Evolutionary conservation across 345 rosid species (phyloP), one percentile per base, ranked within the genome.

Genomic region (Carallia brachiata): DNA sequence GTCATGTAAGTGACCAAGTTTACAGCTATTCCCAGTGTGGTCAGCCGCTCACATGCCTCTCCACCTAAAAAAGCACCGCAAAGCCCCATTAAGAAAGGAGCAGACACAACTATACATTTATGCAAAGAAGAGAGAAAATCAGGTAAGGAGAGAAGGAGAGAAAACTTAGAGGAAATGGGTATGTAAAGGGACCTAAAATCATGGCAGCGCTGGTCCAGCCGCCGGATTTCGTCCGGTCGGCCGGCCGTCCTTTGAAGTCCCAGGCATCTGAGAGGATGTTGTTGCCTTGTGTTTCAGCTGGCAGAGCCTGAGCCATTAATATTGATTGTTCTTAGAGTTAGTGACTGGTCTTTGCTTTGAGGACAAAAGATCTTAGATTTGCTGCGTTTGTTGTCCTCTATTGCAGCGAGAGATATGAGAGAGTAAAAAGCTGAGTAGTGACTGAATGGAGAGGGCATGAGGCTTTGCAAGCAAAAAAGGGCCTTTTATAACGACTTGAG

Each of bases 121-220:
- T 44, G 3, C 13, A 44, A 12, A 12, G 60, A 56, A 13, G 7
- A 31, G 34, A 9, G 34, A 9, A 44, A 34, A 6, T 7, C 19
- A 52, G 2, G 50, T 32, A 56, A 32, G 6, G 18, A 28, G 65
- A 44, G 63, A 30, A 6, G 37, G 19, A 9, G 5, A 37, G 53
- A 40, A 31, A n/a, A 64, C 50, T 44, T 15, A 44, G 50, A 44
- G 50, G 50, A 44, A 44, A 44, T 44, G 0, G 50, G 37, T 65
- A 66, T 69, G 55, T n/a, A 34, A 7, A 31, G 65, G 50, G n/a
- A 94, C 98, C 93, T 74, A 95, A 77, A 71, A 95, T 92, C 97
- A 87, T 92, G 78, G 97, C 96, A 50, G 99, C 88, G 62, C 97
- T 83, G 52, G 80, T 70, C 99, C 99, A 95, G 69, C 99, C 97